These are phyloP conservation scores for Thelonectria rubi DNA, from an alignment of 2,329 filamentous ascomycete species.

Conservation along the genomic window DNA sequence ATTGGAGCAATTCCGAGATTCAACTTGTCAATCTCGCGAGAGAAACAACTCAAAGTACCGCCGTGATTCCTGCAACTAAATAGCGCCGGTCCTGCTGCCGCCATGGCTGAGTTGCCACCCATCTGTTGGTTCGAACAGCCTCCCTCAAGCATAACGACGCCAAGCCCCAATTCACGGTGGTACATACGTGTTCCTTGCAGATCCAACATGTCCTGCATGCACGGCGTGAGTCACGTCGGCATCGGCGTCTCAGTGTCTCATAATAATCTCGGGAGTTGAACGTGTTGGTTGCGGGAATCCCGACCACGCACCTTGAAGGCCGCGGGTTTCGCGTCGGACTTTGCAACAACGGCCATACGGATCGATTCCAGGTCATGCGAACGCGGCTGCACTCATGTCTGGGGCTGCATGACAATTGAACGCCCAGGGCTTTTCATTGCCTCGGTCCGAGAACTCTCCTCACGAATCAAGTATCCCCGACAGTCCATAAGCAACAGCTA, in stretches of 20 bases:
- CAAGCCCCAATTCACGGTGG: constrained; percentile 5
- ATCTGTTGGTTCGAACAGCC: neutral
- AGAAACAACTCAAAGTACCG: neutral
- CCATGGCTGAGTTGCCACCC: neutral
- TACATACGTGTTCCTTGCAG: constrained; percentile 8
- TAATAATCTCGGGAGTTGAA: neutral
- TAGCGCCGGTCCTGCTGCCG: neutral
- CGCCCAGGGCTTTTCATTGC: too few relatives aligned
- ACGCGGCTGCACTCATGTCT: neutral
- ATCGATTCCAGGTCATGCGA: neutral
- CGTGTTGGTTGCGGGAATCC: neutral
- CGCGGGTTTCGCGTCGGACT: too few relatives aligned
- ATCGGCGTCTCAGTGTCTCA: neutral
- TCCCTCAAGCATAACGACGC: neutral
- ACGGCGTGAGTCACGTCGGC: constrained; percentile 5
- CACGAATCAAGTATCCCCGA: neutral
- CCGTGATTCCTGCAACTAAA: neutral
- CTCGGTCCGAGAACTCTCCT: constrained; percentile 7
- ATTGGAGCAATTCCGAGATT: constrained; percentile 1
- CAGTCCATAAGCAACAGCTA: too few relatives aligned
- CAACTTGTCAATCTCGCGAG: constrained; percentile 2
- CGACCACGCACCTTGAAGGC: too few relatives aligned
- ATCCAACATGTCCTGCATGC: neutral
- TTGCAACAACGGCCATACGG: neutral
- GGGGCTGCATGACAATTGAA: too few relatives aligned